A percentile compares a stretch with the other conserved stretches of the same genome.
Evolutionary conservation across 1,139 yeast genomes (phyloP).

Genomic region (Groenewaldozyma sp.): DNA sequence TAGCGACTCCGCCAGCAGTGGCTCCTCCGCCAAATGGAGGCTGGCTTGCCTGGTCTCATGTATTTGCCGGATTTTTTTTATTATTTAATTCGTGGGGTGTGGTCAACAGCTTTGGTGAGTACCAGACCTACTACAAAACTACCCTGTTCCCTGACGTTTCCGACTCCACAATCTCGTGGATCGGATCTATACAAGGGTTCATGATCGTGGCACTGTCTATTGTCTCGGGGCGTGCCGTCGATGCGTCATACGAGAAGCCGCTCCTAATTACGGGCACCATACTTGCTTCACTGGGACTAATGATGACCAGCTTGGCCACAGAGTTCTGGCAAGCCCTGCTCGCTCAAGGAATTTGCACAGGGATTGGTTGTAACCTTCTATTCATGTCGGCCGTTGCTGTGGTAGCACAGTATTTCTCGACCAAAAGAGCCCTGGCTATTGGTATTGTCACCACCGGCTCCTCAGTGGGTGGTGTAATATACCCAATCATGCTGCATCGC

Average conservation of each 20-base stretch:
- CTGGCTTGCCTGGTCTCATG: slow-evolving; percentile 26
- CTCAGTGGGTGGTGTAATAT: slow-evolving; percentile 36
- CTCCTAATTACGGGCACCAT: slow-evolving; percentile 37
- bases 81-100: slow-evolving; percentile 48
- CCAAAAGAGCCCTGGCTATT: slow-evolving; percentile 44
- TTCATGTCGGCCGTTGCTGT: slow-evolving; percentile 33
- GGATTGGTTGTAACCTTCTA: slow-evolving; percentile 36
- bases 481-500: slow-evolving; percentile 25
- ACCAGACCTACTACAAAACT: slow-evolving; percentile 46
- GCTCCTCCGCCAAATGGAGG: slow-evolving; percentile 27
- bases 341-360: slow-evolving; percentile 46
- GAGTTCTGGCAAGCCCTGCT: slow-evolving; percentile 47
- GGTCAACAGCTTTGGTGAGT: slow-evolving; percentile 51
- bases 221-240: slow-evolving; percentile 33
- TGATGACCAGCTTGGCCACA: slow-evolving; percentile 44
- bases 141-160: slow-evolving; percentile 37
- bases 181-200: slow-evolving; percentile 22
- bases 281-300: slow-evolving; percentile 35
- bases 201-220: slow-evolving; percentile 46
- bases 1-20: not conserved
- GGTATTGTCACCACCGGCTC: slow-evolving; percentile 53
- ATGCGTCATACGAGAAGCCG: slow-evolving; percentile 26
- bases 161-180: slow-evolving; percentile 23
- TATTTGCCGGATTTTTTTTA: slow-evolving; percentile 36
- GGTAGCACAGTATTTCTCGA: slow-evolving; percentile 42